Evolutionary conservation across 2,329 filamentous ascomycete genomes (phyloP).

Genomic region (Ophiostoma populinum): DNA sequence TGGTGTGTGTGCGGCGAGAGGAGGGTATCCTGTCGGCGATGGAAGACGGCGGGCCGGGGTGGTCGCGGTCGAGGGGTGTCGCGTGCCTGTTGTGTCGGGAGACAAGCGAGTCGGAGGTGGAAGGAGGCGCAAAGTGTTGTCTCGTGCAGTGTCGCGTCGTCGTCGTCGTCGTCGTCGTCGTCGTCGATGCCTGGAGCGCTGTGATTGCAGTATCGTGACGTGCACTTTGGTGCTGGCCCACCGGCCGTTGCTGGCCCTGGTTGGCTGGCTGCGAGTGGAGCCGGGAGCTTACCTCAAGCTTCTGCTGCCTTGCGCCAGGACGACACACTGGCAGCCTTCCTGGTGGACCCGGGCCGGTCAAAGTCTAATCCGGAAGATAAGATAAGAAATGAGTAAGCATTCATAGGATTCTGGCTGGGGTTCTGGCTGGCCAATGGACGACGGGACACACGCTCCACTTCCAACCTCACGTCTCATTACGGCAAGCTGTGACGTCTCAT

Average conservation of each 20-base stretch:
- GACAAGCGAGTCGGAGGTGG: too few species aligned
- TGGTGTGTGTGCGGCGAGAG: not conserved
- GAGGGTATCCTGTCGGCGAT: too few species aligned
- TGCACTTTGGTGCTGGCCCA: not conserved
- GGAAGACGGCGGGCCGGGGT: not conserved
- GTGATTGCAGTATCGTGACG: too few species aligned
- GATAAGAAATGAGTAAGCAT: not conserved
- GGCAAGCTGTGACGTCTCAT: constrained; percentile 1
- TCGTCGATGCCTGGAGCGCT: too few species aligned
- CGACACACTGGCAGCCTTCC: not conserved
- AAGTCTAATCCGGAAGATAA: not conserved
- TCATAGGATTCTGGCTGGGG: not conserved
- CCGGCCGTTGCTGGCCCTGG: not conserved
- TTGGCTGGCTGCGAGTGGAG: not conserved
- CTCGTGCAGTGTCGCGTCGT: not conserved
- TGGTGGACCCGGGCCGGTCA: not conserved
- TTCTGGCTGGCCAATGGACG: not conserved
- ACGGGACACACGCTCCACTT: not conserved
- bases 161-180: not conserved
- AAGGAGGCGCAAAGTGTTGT: not conserved
- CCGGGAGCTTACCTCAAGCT: constrained; percentile 21
- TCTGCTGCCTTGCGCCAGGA: constrained; percentile 18
- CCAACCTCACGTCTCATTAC: not conserved
- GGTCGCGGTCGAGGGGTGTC: not conserved
- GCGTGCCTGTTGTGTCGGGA: not conserved